Conservation (phyloP, 2,329 filamentous ascomycete genomes). For the Penicillium sp. region DNA sequence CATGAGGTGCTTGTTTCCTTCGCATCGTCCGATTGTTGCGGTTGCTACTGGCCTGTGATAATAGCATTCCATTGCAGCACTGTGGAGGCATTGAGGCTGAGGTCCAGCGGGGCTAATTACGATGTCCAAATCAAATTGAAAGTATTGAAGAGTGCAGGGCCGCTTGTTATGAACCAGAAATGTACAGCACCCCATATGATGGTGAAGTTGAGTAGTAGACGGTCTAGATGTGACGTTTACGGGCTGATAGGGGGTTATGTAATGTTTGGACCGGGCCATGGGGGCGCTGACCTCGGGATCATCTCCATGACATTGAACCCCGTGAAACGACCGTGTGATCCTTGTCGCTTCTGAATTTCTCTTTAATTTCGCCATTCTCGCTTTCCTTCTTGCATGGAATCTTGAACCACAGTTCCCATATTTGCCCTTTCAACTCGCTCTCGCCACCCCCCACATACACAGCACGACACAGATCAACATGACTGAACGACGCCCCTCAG, state of each 20-base stretch:
- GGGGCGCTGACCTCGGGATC: slow-evolving; percentile 20
- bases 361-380: slow-evolving; percentile 12
- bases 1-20: no score
- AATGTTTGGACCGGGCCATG: slow-evolving; percentile 16
- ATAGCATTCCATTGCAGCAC: no score
- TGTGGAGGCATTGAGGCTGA: no score
- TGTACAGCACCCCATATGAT: no score
- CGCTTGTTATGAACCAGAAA: neutral
- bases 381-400: slow-evolving; percentile 14
- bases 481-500: slow-evolving; percentile 26
- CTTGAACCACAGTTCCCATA: slow-evolving; percentile 12
- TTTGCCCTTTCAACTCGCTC: slow-evolving; percentile 11
- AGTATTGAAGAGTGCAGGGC: neutral
- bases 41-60: no score
- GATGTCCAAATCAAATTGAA: neutral
- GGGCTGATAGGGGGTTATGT: slow-evolving; percentile 19
- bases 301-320: slow-evolving; percentile 15
- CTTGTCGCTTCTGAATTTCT: neutral
- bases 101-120: no score
- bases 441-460: slow-evolving; percentile 13
- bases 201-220: neutral
- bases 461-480: slow-evolving; percentile 18
- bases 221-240: neutral
- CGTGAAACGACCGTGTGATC: slow-evolving; percentile 21
- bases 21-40: no score